Conservation (phyloP, 2,329 filamentous ascomycete species). For the Phialophora tarda region DNA sequence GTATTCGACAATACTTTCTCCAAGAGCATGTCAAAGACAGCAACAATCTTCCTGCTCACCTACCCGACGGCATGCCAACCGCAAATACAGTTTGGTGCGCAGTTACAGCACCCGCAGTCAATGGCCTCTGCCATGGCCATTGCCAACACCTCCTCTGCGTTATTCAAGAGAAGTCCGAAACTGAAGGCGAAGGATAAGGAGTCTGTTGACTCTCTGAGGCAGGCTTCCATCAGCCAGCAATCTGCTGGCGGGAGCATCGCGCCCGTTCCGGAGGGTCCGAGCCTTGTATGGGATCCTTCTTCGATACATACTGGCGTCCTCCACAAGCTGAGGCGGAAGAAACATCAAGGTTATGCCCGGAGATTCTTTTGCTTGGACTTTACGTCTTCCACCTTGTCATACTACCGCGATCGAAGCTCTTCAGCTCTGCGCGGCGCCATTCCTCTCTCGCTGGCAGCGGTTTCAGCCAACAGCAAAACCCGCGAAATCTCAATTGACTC, state of each 20-base stretch:
- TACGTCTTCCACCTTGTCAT: conserved; percentile 90
- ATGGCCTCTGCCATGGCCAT: conserved; percentile 53
- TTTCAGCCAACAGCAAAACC: conserved; percentile 84
- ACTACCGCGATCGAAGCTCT: conserved; percentile 93
- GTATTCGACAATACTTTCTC: conserved; percentile 99
- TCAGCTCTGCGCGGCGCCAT: conserved; percentile 91
- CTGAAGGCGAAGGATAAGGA: conserved; percentile 51
- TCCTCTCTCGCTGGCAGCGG: conserved; percentile 85
- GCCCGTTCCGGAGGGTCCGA: conserved; percentile 20
- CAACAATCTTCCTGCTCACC: conserved; percentile 91
- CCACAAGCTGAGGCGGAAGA: conserved; percentile 88
- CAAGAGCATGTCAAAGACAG: conserved; percentile 91
- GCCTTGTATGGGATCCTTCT: conserved; percentile 25
- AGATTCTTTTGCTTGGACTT: conserved; percentile 97
- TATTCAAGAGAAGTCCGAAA: conserved; percentile 47
- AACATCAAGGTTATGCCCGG: conserved; percentile 88
- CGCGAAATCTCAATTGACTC: conserved; percentile 96
- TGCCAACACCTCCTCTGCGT: conserved; percentile 22
- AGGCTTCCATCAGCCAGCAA: conserved; percentile 40
- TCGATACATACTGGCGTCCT: conserved; percentile 83
- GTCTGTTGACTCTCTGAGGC: conserved; percentile 58
- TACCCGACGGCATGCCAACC: conserved; percentile 75
- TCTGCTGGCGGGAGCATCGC: conserved; percentile 22
- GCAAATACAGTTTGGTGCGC: conserved; percentile 52
- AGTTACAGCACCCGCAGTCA: conserved; percentile 58